These are phyloP conservation scores for Raddia guianensis DNA, from an alignment of 176 grass and related monocot genomes.

Conservation along the genomic window DNA sequence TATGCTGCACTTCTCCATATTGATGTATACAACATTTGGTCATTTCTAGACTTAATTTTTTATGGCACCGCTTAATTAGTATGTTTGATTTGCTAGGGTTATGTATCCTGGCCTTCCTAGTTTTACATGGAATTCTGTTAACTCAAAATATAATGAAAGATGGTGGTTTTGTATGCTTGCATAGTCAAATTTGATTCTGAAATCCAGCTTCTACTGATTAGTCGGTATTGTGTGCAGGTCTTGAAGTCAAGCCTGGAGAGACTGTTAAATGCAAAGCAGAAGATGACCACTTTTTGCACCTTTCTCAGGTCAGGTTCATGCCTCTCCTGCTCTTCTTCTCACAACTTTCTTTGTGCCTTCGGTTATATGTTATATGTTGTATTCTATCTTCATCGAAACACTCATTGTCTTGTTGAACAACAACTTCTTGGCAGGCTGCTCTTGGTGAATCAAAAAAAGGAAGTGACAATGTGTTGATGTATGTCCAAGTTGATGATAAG, in stretches of 20 bases:
- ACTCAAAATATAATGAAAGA: background rate
- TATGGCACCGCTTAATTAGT: background rate
- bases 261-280: slow-evolving; percentile 60
- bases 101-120: background rate
- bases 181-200: background rate
- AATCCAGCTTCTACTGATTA: background rate
- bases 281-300: slow-evolving; percentile 67
- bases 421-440: slow-evolving; percentile 47
- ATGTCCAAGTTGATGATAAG: slow-evolving; percentile 54
- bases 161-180: background rate
- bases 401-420: background rate
- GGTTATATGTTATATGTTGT: background rate
- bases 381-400: background rate
- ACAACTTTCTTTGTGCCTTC: background rate
- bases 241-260: slow-evolving; percentile 80
- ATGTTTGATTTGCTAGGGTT: background rate
- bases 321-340: no score
- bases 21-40: background rate
- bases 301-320: slow-evolving; percentile 72
- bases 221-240: slow-evolving; percentile 35
- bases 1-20: background rate
- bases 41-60: background rate
- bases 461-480: slow-evolving; percentile 51
- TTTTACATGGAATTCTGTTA: background rate
- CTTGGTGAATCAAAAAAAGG: slow-evolving; percentile 73